Evolutionary conservation across 257 asterid genomes (phyloP), one percentile per base, ranked within the genome.

Genomic region (Schizonepeta tenuifolia): DNA sequence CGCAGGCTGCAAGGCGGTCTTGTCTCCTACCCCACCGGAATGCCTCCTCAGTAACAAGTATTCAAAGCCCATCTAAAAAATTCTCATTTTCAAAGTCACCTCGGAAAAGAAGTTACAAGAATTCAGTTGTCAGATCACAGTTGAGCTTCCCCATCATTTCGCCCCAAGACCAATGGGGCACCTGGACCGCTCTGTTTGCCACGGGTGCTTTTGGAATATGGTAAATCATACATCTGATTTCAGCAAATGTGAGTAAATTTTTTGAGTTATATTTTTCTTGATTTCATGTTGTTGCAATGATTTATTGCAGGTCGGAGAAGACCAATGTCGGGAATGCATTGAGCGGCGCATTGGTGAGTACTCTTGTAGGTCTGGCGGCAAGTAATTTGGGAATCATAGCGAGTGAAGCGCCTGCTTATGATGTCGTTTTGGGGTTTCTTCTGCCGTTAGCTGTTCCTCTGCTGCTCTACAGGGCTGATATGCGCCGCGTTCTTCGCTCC

Each of bases 111-210:
- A 56, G 66, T 70, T 59, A 79, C 76, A 75, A 53, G 14, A 75
- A 66, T 49, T 66, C 47, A 35, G 40, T 73, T 6, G 68, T 69
- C 56, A 83, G 82, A 40, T 84, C 97, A 1, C 90, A 87, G 20
- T 77, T 90, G 71, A 91, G 54, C 69, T 84, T 83, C 67, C 96
- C 98, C 0, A 75, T 93, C 41, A 91, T 93, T 75, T 91, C 97
- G 49, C 90, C 96, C 0, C 92, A 88, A 49, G 98, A 93, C 77
- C 97, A 90, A 18, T 93, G 98, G 98, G 98, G 94, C 79, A 89
- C 89, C 20, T 93, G 97, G 98, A 84, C 98, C 14, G 92, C 91
- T 41, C 98, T 91, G 49, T 88, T 93, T 51, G 90, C 97, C 81
- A 78, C 96, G 22, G 94, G 98, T 15, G 97, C 98, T 58, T 87